phyloP scores from a whole-genome alignment of 164 flowering plant genomes.

The Umbilicus rupestris region DNA sequence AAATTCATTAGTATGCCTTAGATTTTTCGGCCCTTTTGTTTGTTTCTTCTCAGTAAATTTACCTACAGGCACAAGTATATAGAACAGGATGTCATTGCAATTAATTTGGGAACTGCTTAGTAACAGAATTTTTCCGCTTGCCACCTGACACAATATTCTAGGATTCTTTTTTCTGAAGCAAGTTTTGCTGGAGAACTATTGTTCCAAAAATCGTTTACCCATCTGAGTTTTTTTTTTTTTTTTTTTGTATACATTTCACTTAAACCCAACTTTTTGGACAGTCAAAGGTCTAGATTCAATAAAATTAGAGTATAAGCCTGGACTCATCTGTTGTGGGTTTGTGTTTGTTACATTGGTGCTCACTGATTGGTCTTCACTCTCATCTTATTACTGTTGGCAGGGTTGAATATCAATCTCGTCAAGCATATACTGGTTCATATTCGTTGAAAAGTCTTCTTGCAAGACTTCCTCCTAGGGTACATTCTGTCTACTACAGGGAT shows the following conservation, averaged over 20 bases:
- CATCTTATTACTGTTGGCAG: constrained; percentile 25
- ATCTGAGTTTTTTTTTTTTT: not conserved
- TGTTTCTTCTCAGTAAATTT: too few relatives aligned
- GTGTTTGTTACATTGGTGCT: not conserved
- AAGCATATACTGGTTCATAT: constrained; percentile 51
- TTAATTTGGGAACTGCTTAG: too few relatives aligned
- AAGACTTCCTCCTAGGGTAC: constrained; percentile 78
- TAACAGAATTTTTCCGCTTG: not conserved
- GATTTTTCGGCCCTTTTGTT: too few relatives aligned
- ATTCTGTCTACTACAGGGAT: constrained; percentile 94
- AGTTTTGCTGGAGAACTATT: not conserved
- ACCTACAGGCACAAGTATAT: too few relatives aligned
- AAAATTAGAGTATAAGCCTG: too few relatives aligned
- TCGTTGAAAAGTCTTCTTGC: constrained; percentile 78
- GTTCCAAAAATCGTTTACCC: not conserved
- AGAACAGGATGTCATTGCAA: too few relatives aligned
- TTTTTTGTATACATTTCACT: too few relatives aligned
- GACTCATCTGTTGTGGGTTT: not conserved
- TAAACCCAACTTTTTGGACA: too few relatives aligned
- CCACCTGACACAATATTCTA: not conserved
- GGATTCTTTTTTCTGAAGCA: not conserved
- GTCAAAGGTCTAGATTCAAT: too few relatives aligned
- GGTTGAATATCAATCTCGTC: constrained; percentile 82
- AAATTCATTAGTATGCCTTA: too few relatives aligned
- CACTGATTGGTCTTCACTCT: not conserved